These are phyloP conservation scores for Trypanosoma brucei DNA, from an alignment of 208 protist genomes.

Conservation along the genomic window DNA sequence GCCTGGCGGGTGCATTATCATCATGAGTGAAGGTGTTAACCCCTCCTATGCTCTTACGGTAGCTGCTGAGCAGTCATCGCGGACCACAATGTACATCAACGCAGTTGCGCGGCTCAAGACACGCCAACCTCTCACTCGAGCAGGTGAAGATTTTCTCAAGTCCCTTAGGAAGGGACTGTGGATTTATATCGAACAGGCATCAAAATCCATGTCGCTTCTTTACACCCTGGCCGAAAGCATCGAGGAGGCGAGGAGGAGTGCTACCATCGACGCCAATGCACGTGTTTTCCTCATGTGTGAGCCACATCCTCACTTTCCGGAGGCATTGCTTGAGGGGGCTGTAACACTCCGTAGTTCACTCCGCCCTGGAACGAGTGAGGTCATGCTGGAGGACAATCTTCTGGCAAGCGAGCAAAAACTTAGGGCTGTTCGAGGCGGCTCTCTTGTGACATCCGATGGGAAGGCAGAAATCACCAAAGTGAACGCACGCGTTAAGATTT, in stretches of 20 bases:
- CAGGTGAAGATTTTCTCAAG: conserved; percentile 61
- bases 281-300: conserved; percentile 89
- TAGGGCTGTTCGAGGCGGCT: conserved; percentile 10
- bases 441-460: conserved; percentile 1
- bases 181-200: conserved; percentile 88
- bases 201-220: conserved; percentile 86
- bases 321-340: conserved; percentile 61
- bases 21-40: conserved; percentile 84
- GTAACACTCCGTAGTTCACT: conserved; percentile 80
- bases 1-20: conserved; percentile 67
- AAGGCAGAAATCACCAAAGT: conserved; percentile 45
- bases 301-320: conserved; percentile 87
- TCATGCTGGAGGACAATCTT: conserved; percentile 60
- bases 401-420: conserved; percentile 41
- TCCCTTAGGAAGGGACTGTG: conserved; percentile 84
- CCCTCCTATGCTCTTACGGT: conserved; percentile 74
- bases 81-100: conserved; percentile 88
- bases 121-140: conserved; percentile 70
- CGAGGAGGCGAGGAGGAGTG: conserved; percentile 35
- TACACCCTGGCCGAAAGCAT: conserved; percentile 76
- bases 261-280: conserved; percentile 49
- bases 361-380: conserved; percentile 46
- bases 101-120: conserved; percentile 84
- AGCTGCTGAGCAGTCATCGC: conserved; percentile 51
- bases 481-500: conserved; percentile 78